Evolutionary conservation across 2,329 filamentous ascomycete species (phyloP).

Genomic region (Delphinella strobiligena): DNA sequence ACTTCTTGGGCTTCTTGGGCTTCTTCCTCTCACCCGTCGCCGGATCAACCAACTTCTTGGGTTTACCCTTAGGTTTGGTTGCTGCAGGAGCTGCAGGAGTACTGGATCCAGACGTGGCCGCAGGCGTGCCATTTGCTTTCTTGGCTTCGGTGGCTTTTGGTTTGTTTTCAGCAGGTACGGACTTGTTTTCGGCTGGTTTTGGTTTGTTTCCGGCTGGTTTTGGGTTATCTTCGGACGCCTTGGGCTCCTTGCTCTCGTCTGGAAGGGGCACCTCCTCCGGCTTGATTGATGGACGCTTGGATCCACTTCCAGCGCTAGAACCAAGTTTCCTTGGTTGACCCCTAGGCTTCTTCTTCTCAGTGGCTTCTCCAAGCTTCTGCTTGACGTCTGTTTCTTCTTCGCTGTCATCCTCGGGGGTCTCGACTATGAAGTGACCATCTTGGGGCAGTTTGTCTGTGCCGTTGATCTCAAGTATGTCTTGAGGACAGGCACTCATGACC

Average conservation of each 20-base stretch:
- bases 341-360: slow-evolving; percentile 6
- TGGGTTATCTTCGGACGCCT: too few relatives aligned
- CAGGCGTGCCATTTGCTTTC: slow-evolving; percentile 1
- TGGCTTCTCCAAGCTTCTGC: slow-evolving; percentile 3
- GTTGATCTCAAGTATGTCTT: slow-evolving; percentile 33
- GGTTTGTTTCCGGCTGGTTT: too few relatives aligned
- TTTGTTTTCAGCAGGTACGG: slow-evolving; percentile 1
- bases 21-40: slow-evolving; percentile 7
- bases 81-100: slow-evolving; percentile 1
- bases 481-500: slow-evolving; percentile 36
- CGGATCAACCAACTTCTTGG: slow-evolving; percentile 5
- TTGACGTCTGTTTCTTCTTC: slow-evolving; percentile 6
- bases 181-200: not conserved
- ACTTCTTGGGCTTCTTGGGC: not conserved
- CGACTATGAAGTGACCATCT: slow-evolving; percentile 32
- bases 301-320: too few relatives aligned
- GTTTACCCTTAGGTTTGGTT: slow-evolving; percentile 3
- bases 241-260: not conserved
- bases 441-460: slow-evolving; percentile 23
- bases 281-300: too few relatives aligned
- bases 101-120: not conserved
- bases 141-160: not conserved
- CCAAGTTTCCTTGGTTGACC: slow-evolving; percentile 1
- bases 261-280: slow-evolving; percentile 3
- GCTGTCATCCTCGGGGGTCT: slow-evolving; percentile 15